Evolutionary conservation across 2,329 filamentous ascomycete genomes (phyloP), one percentile per base, ranked within the genome.

Genomic region (Botryotinia convoluta): DNA sequence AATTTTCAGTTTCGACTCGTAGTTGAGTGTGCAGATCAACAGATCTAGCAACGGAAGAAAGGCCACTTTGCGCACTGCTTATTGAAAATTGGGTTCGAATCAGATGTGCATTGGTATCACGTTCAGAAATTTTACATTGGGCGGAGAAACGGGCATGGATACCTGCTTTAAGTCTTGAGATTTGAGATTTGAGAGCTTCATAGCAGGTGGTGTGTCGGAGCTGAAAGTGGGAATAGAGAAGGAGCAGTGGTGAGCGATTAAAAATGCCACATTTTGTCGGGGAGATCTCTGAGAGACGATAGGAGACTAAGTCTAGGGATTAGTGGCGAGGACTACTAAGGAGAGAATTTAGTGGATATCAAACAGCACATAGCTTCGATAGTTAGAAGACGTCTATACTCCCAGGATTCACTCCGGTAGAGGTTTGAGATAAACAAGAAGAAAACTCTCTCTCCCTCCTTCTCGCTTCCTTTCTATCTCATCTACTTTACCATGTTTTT

Each of bases 181-280:
- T 54, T 8, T 7, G n/a, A 29, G 6, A 6, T 54, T 8, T 7
- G n/a, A 29, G 6, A 6, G 12, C 12, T 16, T 54, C 51, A 54
- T 29, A 8, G 51, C 26, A 54, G 26, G 5, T 29, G n/a, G 51
- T 29, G 12, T 29, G 51, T 54, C 6, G n/a, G 4, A 29, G 14
- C 5, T 1, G 3, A n/a, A 8, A 29, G 3, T 54, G 26, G 51
- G 51, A 16, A 29, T 54, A 3, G n/a, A 54, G n/a, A 29, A 54
- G 26, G 3, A 29, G 26, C 12, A 14, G 48, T 54, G 6, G 12
- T n/a, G 4, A 51, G 48, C 12, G n/a, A n/a, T 5, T n/a, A 14
- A 26, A 51, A 5, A 7, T 0, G 26, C 4, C 26, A 14, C 5
- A 2, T n/a, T 14, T 51, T 5, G 0, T 26, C 48, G 4, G 12